A percentile compares a stretch with the other conserved stretches of the same genome.
Evolutionary conservation across 2,329 filamentous ascomycete species (phyloP).

Genomic region (Colletotrichum acutatum): DNA sequence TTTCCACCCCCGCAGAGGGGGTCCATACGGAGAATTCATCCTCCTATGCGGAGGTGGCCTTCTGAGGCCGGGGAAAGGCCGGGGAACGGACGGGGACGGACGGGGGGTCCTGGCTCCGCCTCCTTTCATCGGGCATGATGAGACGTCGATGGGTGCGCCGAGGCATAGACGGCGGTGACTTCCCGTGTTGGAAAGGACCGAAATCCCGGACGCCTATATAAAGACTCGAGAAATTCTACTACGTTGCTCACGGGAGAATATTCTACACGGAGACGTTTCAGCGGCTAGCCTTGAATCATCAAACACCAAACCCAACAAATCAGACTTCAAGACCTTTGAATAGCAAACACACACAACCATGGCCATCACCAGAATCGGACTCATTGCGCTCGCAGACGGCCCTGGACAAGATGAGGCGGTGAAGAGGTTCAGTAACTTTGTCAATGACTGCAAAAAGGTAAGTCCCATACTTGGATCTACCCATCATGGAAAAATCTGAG

Average conservation of each 20-base stretch:
- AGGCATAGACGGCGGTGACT: not conserved
- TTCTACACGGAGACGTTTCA: not conserved
- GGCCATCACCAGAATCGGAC: conserved; percentile 30
- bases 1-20: not conserved
- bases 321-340: not conserved
- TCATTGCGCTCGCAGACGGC: conserved; percentile 28
- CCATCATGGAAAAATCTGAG: not conserved
- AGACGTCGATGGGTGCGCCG: conserved; percentile 14
- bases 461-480: not conserved
- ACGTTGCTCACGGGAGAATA: no score
- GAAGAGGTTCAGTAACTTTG: conserved; percentile 25
- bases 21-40: not conserved
- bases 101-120: not conserved
- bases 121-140: conserved; percentile 2
- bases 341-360: not conserved
- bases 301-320: not conserved
- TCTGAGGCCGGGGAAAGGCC: not conserved
- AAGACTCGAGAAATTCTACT: not conserved
- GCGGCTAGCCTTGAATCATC: no score
- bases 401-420: conserved; percentile 23
- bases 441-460: conserved; percentile 25
- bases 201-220: conserved; percentile 3
- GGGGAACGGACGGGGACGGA: no score
- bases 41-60: not conserved
- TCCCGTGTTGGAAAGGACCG: conserved; percentile 5